Base-by-base conservation (phyloP, 768 basidiomycete species). In the Collybia nuda region DNA sequence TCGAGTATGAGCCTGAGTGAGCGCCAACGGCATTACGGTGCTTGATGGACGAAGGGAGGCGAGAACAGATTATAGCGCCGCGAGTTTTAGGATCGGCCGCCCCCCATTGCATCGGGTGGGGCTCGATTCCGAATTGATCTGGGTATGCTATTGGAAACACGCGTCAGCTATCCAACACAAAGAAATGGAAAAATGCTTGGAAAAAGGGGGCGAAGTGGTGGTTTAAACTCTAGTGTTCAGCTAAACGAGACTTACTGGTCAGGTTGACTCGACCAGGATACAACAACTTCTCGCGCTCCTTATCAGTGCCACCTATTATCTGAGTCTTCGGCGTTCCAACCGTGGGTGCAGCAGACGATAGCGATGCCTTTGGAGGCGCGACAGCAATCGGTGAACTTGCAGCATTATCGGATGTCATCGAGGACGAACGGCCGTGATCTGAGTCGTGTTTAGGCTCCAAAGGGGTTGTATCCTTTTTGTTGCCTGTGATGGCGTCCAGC, bases 11-110 rank as follows among this genome's bases (percentile, higher is more conserved):
- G 5, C 96, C 95, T 0, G 86, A 86, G 65, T 97, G 94, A 0
- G 96, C 94, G 8, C 96, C 95, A 62, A 98, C 81, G 21, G 95
- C 90, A 67, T 98, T 98, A 40, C 96, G 86, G 47, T 85, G 80
- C 70, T 94, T 95, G 74, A 96, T 88, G 24, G 87, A 85, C 11
- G 79, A 78, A 0, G 88, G 81, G 18, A 94, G 85, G 21, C 95
- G 88, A 1, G 90, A 93, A 64, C 90, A 92, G 51, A 98, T 81
- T 54, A 98, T 77, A 2, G 95, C 93, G 0, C 96, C 96, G 18
- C 94, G 90, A 6, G 75, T 69, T 6, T 62, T 53, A 18, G 90
- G 76, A 40, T 82, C 75, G 2, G 75, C 22, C 0, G 86, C 89
- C 21, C 93, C 94, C 96, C 96, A 98, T 21, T 74, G 69, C 17